Evolutionary conservation across 2,329 filamentous ascomycete genomes (phyloP).

Genomic region (Lachnellula subtilissima): DNA sequence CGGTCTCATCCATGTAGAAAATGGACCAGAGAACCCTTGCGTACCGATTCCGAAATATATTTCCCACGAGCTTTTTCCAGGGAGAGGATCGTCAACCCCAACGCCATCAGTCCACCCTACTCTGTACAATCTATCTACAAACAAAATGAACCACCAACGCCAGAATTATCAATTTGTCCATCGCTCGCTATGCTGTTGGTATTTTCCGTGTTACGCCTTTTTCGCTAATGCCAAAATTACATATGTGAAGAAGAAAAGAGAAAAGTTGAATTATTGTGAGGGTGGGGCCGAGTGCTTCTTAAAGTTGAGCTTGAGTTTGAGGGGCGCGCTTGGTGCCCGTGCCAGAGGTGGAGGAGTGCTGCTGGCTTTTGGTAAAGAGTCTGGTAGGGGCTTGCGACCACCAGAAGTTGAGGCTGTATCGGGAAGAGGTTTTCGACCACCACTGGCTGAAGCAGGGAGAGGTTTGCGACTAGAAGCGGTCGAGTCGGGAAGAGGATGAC

Average conservation of each 20-base stretch:
- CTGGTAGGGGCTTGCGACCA: slow-evolving; percentile 3
- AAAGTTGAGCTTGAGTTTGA: slow-evolving; percentile 13
- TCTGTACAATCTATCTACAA: neutral
- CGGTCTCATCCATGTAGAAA: too few species aligned
- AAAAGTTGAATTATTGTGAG: neutral
- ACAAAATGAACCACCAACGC: neutral
- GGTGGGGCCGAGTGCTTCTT: slow-evolving; percentile 3
- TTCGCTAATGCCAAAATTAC: slow-evolving; percentile 25
- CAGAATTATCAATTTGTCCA: neutral
- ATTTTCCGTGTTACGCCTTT: slow-evolving; percentile 16
- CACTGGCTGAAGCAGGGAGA: slow-evolving; percentile 8
- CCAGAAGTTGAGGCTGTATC: neutral
- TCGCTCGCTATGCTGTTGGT: slow-evolving; percentile 1
- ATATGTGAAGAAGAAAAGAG: neutral
- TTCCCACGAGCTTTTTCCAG: too few species aligned
- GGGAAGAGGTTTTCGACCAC: slow-evolving; percentile 4
- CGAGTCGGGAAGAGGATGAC: slow-evolving; percentile 14
- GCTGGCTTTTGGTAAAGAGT: neutral
- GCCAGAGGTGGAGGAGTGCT: neutral
- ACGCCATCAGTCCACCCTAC: too few species aligned
- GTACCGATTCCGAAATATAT: too few species aligned
- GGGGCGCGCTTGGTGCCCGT: neutral
- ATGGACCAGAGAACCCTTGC: too few species aligned
- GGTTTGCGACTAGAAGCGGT: slow-evolving; percentile 1
- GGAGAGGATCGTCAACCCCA: too few species aligned